Evolutionary conservation across 2,329 filamentous ascomycete genomes (phyloP).

Genomic region (Metarhizium anisopliae): DNA sequence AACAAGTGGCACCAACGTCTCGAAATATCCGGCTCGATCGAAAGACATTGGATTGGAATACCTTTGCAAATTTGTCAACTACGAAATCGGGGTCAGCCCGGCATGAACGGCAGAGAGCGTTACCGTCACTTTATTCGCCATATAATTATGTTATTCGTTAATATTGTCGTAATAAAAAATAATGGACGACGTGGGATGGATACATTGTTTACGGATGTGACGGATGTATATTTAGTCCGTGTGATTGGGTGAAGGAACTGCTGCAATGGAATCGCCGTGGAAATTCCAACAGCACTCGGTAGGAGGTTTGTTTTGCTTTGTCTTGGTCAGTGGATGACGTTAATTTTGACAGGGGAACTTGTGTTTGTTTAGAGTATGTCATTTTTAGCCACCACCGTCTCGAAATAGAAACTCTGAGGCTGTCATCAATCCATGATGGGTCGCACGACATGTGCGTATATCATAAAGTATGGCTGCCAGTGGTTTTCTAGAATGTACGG

Average conservation of each 20-base stretch:
- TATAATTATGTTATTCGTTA: neutral
- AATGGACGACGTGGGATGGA: neutral
- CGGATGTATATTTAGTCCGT: neutral
- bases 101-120: no score
- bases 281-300: neutral
- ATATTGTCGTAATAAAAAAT: no score
- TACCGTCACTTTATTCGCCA: neutral
- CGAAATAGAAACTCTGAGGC: neutral
- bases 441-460: neutral
- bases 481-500: neutral
- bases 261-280: neutral
- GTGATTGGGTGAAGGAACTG: neutral
- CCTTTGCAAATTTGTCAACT: no score
- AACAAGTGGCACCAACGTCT: neutral
- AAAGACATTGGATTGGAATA: neutral
- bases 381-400: neutral
- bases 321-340: neutral
- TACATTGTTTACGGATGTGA: neutral
- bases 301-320: neutral
- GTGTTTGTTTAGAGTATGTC: neutral
- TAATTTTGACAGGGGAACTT: neutral
- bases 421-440: neutral
- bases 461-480: neutral
- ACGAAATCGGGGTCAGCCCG: no score
- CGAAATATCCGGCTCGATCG: neutral